Conservation (phyloP, 208 protist species). For the Leishmania mexicana region DNA sequence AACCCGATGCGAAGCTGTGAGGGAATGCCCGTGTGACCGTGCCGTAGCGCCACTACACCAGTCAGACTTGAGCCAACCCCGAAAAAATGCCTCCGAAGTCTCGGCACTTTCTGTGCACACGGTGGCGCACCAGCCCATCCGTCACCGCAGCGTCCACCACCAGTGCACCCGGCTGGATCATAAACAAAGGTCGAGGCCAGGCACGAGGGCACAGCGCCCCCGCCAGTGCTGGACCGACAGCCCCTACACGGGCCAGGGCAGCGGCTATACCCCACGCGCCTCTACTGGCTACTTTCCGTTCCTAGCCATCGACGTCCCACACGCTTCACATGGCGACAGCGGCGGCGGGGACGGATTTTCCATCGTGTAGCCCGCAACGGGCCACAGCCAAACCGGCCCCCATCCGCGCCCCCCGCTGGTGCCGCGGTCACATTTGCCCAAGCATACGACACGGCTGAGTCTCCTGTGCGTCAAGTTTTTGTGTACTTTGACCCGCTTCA, state of each 20-base stretch:
- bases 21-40: background rate
- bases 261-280: background rate
- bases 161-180: background rate
- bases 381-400: background rate
- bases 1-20: background rate
- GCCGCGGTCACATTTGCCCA: background rate
- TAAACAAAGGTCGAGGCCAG: background rate
- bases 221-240: conserved; percentile 10
- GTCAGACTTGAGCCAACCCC: background rate
- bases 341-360: background rate
- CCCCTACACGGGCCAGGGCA: background rate
- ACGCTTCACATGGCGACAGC: background rate
- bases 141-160: background rate
- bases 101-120: conserved; percentile 3
- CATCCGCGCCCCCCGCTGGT: background rate
- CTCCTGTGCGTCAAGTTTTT: background rate
- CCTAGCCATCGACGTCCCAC: background rate
- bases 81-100: background rate
- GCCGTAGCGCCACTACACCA: background rate
- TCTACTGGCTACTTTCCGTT: conserved; percentile 1
- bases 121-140: conserved; percentile 10
- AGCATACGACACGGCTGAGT: background rate
- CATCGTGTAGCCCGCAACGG: background rate
- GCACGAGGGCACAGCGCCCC: background rate
- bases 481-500: background rate